Percentiles rank a stretch among this genome's conserved stretches.
These are phyloP conservation scores for Aspergillus thermomutatus DNA, from an alignment of 2,329 filamentous ascomycete species.

Conservation along the genomic window DNA sequence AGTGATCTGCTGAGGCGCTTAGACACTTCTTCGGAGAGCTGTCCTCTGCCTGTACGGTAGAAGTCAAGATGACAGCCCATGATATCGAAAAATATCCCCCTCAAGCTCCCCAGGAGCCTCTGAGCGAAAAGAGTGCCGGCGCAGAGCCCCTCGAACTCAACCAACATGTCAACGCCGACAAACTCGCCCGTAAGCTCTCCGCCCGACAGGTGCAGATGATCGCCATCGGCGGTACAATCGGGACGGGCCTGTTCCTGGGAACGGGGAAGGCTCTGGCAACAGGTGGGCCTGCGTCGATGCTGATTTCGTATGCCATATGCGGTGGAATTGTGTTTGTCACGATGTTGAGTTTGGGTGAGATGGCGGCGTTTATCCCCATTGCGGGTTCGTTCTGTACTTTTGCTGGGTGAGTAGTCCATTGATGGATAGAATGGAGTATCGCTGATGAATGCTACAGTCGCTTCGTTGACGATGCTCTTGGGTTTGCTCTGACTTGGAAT, in stretches of 20 bases:
- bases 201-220: conserved; percentile 67
- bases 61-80: conserved; percentile 13
- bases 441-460: conserved; percentile 23
- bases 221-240: conserved; percentile 49
- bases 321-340: conserved; percentile 58
- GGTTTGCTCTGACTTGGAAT: conserved; percentile 46
- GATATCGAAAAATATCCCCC: conserved; percentile 25
- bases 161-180: conserved; percentile 39
- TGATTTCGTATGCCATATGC: conserved; percentile 57
- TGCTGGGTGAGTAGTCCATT: conserved; percentile 41
- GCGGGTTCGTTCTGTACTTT: conserved; percentile 56
- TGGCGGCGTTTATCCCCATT: conserved; percentile 57
- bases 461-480: conserved; percentile 44
- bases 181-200: conserved; percentile 54
- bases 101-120: neutral
- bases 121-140: conserved; percentile 10
- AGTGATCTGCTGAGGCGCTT: neutral
- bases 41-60: too few species aligned
- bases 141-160: conserved; percentile 9
- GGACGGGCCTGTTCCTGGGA: conserved; percentile 60
- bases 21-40: neutral
- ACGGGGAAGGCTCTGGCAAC: conserved; percentile 59
- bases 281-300: conserved; percentile 58
- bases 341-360: conserved; percentile 59
- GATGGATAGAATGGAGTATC: neutral